Percentiles rank a stretch among this genome's conserved stretches.
These are phyloP conservation scores for Urtica urens DNA, from an alignment of 306 rosid genomes.

Conservation along the genomic window DNA sequence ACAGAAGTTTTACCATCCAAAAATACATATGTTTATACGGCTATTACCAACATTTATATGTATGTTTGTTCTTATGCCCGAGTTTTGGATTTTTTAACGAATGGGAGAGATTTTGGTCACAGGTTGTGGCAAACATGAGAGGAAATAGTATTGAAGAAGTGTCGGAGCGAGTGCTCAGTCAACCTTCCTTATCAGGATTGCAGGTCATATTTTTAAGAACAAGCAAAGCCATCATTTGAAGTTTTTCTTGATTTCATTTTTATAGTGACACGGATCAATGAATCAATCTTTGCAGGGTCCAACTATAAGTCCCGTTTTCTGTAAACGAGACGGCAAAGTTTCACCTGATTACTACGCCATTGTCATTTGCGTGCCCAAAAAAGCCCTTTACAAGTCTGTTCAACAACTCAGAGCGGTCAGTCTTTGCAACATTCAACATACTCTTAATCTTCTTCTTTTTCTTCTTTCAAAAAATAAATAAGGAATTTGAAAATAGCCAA, in stretches of 20 bases:
- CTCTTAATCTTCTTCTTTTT: no score
- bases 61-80: no score
- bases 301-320: slow-evolving; percentile 74
- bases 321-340: slow-evolving; percentile 55
- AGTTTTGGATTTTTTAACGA: no score
- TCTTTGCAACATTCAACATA: no score
- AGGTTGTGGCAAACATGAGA: slow-evolving; percentile 96
- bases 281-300: slow-evolving; percentile 65
- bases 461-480: no score
- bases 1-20: no score
- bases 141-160: slow-evolving; percentile 84
- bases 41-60: no score
- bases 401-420: slow-evolving; percentile 87
- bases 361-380: slow-evolving; percentile 81
- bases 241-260: background rate
- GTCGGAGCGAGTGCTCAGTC: slow-evolving; percentile 81
- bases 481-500: no score
- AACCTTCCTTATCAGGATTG: slow-evolving; percentile 67
- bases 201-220: slow-evolving; percentile 49
- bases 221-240: background rate
- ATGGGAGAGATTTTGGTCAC: no score
- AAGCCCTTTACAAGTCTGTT: slow-evolving; percentile 66
- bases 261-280: slow-evolving; percentile 2
- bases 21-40: no score
- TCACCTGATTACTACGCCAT: slow-evolving; percentile 69